Evolutionary conservation across 2,329 filamentous ascomycete species (phyloP).

Genomic region (Phaeosphaeria sp.): DNA sequence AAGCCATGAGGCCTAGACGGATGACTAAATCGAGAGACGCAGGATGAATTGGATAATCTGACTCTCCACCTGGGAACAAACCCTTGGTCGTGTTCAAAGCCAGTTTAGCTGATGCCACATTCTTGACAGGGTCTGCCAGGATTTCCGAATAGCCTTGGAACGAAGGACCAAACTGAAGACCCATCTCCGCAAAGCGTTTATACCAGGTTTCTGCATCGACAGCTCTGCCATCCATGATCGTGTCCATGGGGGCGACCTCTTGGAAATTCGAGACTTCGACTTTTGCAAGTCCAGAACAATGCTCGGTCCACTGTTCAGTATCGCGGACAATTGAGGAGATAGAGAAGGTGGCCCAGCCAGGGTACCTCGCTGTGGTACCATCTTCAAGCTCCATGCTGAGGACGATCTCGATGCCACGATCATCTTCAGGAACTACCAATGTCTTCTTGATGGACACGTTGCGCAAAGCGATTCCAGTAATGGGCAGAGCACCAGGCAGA

Average conservation of each 20-base stretch:
- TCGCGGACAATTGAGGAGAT: slow-evolving; percentile 18
- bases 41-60: slow-evolving; percentile 44
- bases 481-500: not conserved
- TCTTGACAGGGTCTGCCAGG: slow-evolving; percentile 1
- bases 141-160: slow-evolving; percentile 26
- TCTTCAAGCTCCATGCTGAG: slow-evolving; percentile 14
- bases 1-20: slow-evolving; percentile 26
- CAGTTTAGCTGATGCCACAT: slow-evolving; percentile 11
- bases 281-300: not conserved
- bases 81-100: slow-evolving; percentile 11
- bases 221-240: not conserved
- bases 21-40: slow-evolving; percentile 39
- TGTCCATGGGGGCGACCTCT: not conserved
- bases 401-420: slow-evolving; percentile 25
- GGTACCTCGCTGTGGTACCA: slow-evolving; percentile 9
- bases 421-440: slow-evolving; percentile 26
- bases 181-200: slow-evolving; percentile 18
- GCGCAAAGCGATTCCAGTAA: slow-evolving; percentile 15
- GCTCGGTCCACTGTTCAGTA: slow-evolving; percentile 1
- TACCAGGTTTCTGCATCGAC: slow-evolving; percentile 27
- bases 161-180: slow-evolving; percentile 26
- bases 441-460: slow-evolving; percentile 28
- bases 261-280: not conserved
- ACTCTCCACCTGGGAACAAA: slow-evolving; percentile 24
- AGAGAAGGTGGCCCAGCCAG: slow-evolving; percentile 15